These are phyloP conservation scores for Acacia crassicarpa DNA, from an alignment of 306 rosid species.

Conservation along the genomic window DNA sequence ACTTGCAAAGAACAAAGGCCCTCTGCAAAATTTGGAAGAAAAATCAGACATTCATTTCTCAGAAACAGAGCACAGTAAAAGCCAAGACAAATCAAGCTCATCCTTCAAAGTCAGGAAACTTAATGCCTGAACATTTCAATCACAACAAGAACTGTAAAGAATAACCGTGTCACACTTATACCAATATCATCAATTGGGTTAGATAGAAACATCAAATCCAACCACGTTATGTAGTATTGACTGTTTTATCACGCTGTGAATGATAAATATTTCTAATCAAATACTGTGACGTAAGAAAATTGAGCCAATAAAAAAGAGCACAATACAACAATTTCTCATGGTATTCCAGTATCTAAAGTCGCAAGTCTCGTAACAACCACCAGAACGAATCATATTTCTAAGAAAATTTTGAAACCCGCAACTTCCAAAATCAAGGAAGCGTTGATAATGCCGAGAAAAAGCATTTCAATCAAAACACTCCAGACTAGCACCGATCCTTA, in stretches of 20 bases:
- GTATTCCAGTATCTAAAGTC: neutral
- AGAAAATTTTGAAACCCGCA: conserved; percentile 6
- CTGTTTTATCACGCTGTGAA: no score
- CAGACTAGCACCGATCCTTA: neutral
- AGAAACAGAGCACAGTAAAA: conserved; percentile 8
- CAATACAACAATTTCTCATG: neutral
- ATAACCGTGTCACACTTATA: neutral
- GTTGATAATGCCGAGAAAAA: neutral
- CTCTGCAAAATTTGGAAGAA: conserved; percentile 41
- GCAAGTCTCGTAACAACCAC: neutral
- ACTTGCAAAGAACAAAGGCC: conserved; percentile 48
- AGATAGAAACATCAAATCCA: neutral
- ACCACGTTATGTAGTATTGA: neutral
- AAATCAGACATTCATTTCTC: conserved; percentile 1
- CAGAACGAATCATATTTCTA: neutral
- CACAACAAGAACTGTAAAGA: neutral
- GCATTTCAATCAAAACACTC: neutral
- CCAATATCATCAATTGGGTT: neutral
- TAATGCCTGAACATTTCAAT: neutral
- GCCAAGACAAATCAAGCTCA: neutral
- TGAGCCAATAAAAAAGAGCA: neutral
- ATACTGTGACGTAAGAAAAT: no score
- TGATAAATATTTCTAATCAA: no score
- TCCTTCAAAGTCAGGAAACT: conserved; percentile 15
- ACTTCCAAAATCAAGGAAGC: neutral